A percentile compares a stretch with the other conserved stretches of the same genome.
Conservation (phyloP, 108 stramenopile species). For the Mediolabrus comicus region DNA sequence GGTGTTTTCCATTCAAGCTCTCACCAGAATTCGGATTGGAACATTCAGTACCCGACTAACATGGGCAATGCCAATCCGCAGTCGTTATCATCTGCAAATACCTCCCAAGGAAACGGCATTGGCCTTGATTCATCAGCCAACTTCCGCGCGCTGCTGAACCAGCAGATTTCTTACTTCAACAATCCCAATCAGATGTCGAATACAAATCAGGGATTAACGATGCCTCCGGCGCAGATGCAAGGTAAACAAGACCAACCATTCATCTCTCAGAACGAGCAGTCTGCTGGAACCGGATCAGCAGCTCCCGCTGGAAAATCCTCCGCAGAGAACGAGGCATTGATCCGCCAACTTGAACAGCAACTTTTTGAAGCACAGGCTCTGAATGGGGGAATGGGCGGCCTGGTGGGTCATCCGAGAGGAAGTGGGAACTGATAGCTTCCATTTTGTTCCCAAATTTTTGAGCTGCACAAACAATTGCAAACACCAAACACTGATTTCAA, state of each 20-base stretch:
- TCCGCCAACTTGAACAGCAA: slow-evolving; percentile 11
- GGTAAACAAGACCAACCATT: neutral
- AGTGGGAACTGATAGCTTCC: neutral
- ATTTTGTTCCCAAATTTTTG: neutral
- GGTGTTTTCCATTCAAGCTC: slow-evolving; percentile 11
- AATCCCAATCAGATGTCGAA: neutral
- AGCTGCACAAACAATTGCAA: neutral
- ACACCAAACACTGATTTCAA: too few species aligned
- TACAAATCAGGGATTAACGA: neutral
- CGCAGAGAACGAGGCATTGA: neutral
- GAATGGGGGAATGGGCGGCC: neutral
- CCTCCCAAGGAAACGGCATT: neutral
- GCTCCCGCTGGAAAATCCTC: neutral
- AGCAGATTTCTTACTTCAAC: slow-evolving; percentile 35
- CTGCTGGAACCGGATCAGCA: too few species aligned
- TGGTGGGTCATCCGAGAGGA: neutral
- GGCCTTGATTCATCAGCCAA: slow-evolving; percentile 35
- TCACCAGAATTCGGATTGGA: neutral
- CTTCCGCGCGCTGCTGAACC: slow-evolving; percentile 33
- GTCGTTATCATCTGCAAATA: too few species aligned
- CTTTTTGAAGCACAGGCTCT: neutral
- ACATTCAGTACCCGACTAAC: neutral
- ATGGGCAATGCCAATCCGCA: slow-evolving; percentile 2
- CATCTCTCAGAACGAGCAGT: neutral
- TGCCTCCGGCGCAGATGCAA: neutral